Percentiles rank a stretch among this genome's conserved stretches.
Conservation (phyloP, 1,284 basidiomycete species). For the Boletus sp. region DNA sequence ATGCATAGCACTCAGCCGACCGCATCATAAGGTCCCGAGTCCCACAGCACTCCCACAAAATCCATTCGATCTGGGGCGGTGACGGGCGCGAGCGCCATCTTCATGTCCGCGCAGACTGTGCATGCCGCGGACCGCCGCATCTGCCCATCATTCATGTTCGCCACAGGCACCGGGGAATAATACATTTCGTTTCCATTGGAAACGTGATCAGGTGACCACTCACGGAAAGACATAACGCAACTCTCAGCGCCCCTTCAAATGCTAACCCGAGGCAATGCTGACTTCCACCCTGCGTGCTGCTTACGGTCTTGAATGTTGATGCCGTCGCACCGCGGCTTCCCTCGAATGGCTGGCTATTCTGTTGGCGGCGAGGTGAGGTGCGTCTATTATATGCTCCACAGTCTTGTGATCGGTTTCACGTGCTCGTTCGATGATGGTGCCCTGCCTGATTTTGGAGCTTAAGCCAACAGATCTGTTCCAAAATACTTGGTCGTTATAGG, state of each 20-base stretch:
- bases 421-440: neutral
- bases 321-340: neutral
- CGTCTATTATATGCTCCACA: neutral
- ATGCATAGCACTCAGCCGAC: conserved; percentile 13
- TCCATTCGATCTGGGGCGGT: conserved; percentile 7
- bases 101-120: conserved; percentile 31
- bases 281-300: neutral
- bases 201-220: conserved; percentile 21
- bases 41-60: conserved; percentile 3
- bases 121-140: conserved; percentile 26
- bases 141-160: conserved; percentile 26
- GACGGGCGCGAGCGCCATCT: conserved; percentile 12
- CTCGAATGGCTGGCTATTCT: neutral
- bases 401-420: conserved; percentile 1
- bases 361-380: neutral
- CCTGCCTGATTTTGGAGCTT: neutral
- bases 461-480: neutral
- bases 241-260: neutral
- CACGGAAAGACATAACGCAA: too few relatives aligned
- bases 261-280: neutral
- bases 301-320: neutral
- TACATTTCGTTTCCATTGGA: conserved; percentile 25
- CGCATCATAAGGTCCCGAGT: conserved; percentile 8
- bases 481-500: neutral
- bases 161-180: conserved; percentile 32